phyloP scores from a whole-genome alignment of 495 filamentous ascomycete species.

The Penicillium argentinense region DNA sequence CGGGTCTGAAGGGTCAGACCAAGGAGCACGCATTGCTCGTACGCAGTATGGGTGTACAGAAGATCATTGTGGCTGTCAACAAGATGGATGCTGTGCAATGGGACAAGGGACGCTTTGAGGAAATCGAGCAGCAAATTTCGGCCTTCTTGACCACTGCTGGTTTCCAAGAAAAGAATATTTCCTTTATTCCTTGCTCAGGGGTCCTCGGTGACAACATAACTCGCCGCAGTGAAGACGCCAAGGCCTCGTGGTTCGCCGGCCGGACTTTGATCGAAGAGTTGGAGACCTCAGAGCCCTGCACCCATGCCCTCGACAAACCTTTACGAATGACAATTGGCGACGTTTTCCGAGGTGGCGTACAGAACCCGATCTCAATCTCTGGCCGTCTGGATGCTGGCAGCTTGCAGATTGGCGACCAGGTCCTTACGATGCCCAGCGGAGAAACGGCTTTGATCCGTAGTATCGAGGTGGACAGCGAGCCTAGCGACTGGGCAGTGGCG shows the following conservation, averaged over 20 bases:
- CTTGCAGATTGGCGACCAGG: constrained; percentile 76
- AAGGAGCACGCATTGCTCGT: constrained; percentile 89
- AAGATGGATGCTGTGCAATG: constrained; percentile 87
- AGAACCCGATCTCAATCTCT: constrained; percentile 73
- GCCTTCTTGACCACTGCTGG: constrained; percentile 80
- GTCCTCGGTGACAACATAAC: constrained; percentile 85
- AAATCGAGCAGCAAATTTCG: constrained; percentile 80
- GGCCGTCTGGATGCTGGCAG: constrained; percentile 85
- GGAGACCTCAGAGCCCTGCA: constrained; percentile 72
- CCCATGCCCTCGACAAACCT: constrained; percentile 72
- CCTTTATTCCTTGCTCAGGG: constrained; percentile 87
- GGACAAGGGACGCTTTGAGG: constrained; percentile 76
- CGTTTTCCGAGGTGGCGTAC: constrained; percentile 73
- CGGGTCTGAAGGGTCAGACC: constrained; percentile 90
- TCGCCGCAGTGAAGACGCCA: constrained; percentile 53
- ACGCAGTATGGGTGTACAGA: constrained; percentile 87
- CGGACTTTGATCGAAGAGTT: constrained; percentile 78
- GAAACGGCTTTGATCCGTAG: constrained; percentile 78
- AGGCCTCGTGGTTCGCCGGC: constrained; percentile 75
- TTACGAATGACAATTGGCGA: constrained; percentile 82
- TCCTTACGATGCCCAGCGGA: constrained; percentile 75
- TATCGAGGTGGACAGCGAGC: constrained; percentile 69
- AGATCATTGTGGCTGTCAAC: constrained; percentile 87
- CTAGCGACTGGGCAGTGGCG: constrained; percentile 89
- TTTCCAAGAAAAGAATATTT: constrained; percentile 75